Conservation (phyloP, 2,329 filamentous ascomycete genomes). For the Cladorrhinum sp. region DNA sequence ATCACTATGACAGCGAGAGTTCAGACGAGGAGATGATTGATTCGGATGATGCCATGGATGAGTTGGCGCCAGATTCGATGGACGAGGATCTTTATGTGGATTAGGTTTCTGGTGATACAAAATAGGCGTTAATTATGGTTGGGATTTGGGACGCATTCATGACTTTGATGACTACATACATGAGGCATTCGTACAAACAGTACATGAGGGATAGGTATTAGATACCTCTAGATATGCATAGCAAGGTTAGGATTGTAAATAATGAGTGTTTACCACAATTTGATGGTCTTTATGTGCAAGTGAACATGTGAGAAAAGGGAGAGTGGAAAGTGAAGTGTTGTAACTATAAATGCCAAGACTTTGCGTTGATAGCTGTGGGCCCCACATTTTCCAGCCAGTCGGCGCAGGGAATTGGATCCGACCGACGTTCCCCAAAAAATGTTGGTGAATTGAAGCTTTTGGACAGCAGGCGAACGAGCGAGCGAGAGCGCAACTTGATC, state of each 20-base stretch:
- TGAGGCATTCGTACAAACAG: background rate
- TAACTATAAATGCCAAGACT: background rate
- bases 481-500: background rate
- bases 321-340: too few species aligned
- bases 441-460: conserved; percentile 9
- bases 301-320: background rate
- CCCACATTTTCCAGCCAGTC: conserved; percentile 18
- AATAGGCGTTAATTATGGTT: conserved; percentile 2
- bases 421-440: conserved; percentile 15
- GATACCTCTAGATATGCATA: background rate
- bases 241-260: background rate
- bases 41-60: conserved; percentile 69
- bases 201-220: background rate
- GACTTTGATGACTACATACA: background rate
- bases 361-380: background rate
- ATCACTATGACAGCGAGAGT: conserved; percentile 64
- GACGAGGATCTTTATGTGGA: conserved; percentile 54
- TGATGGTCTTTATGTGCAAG: too few species aligned
- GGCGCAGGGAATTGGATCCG: conserved; percentile 11
- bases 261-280: background rate
- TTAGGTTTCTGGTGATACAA: conserved; percentile 6
- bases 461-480: background rate
- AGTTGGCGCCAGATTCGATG: conserved; percentile 59
- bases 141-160: background rate
- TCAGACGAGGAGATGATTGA: conserved; percentile 63